Evolutionary conservation across 1,284 basidiomycete species (phyloP), one percentile per base, ranked within the genome.

Genomic region (Grifola frondosa): DNA sequence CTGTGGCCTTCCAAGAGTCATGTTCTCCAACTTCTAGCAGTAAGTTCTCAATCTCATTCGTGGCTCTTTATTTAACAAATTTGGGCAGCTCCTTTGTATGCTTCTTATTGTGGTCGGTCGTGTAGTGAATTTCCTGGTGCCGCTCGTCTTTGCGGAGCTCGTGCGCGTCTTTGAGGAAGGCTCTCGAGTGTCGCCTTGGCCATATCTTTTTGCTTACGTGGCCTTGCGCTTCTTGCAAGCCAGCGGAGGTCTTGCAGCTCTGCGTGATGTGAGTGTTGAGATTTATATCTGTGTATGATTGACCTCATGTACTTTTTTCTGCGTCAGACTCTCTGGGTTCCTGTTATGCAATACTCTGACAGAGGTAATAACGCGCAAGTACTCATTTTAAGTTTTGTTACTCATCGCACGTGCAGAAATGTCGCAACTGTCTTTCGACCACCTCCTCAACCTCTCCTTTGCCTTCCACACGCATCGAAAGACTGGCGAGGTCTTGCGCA

Each of bases 341-440:
- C 91, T 3, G 85, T 95, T 21, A 88, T 92, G 80, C 90, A 92
- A 67, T 90, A 84, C 61, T 91, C 86, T 0, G 85, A 88, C 58
- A 67, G 83, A 57, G 77, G 78, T 76, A 52, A 22, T 71, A 46
- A 22, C 24, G 36, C 32, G 6, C 24, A 20, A 9, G 15, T 16
- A 3, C 11, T 20, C 24, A 5, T 8, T 36, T n/a, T 19, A 13
- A 20, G 13, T 30, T 6, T 24, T 32, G 7, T 40, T 44, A 30
- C 40, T 16, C 11, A 4, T 30, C n/a, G 9, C n/a, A 32, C 30
- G 6, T 44, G 11, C 48, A 84, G 79, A 86, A 62, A 88, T 94
- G 81, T 86, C 84, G 0, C 78, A 84, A 54, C 70, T 91, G 43
- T 84, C 85, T 5, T 88, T 87, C 62, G 80, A 89, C 47, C 89